Evolutionary conservation across 2,329 filamentous ascomycete genomes (phyloP), one percentile per base, ranked within the genome.

Genomic region (Dactylellina parvicollis): DNA sequence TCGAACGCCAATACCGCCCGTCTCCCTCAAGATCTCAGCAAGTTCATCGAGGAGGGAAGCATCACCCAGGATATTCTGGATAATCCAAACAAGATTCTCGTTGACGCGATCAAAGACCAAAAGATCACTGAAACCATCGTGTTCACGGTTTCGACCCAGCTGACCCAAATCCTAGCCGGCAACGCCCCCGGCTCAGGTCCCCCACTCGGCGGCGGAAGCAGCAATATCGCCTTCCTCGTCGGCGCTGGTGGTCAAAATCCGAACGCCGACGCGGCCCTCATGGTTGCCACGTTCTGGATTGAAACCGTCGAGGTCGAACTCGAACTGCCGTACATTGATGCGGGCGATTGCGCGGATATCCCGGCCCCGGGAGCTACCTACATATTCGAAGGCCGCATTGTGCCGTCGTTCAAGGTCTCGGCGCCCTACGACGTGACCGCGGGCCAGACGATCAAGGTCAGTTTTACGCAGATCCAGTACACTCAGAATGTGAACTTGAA

Each of bases 391-490:
- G 49, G 49, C 7, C 49, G 49, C 18, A 74, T 76, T 1, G 71
- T 69, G 5, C 49, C 49, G 32, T 54, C 49, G 16, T 78, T 78
- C 61, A 24, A 75, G 20, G 62, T 77, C 7, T 28, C 65, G 14
- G 75, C 77, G 5, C 75, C 76, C 12, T 36, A 73, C 49, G 44
- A 75, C 9, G 72, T 75, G 46, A 72, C 60, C 14, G 18, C 44
- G 32, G 73, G 64, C 14, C 69, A 36, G 54, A 75, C 46, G 18
- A 76, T 78, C 40, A 74, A 54, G 7, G 76, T 78, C 3, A 75
- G 66, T 30, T 79, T 71, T 2, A 79, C 62, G 0, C 80, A 82
- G 77, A 80, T 81, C 9, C 80, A 82, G 64, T 82, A 82, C 40
- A 79, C 80, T 0, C 80, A 82, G 76, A 78, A 24, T n/a, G 79